Base-by-base conservation (phyloP, 1,139 yeast genomes). In the Nakaseomyces nivariensis region DNA sequence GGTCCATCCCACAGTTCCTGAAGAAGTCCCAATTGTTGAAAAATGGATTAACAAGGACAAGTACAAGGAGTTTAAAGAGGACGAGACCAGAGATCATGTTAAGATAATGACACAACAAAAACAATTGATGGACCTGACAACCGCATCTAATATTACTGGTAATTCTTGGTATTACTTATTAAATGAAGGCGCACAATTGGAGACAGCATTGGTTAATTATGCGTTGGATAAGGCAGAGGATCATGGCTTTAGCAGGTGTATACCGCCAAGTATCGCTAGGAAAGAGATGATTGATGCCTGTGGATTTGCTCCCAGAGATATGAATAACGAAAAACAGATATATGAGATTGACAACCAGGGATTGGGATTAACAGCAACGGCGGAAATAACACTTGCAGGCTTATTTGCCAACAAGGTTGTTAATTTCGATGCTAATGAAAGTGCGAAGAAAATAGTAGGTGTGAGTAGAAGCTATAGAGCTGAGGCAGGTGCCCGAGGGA, bases 401-500 rank as follows among this genome's bases (percentile, higher is more conserved):
- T 70, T 84, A 54, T 79, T 78, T 9, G 63, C 71, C 26, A 72
- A 79, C 54, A 67, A 64, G 45, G 63, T 67, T 0, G 64, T 78
- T 43, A 56, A 62, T 24, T 60, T 70, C 11, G 58, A 61, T 4
- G 40, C 51, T 5, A 37, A 45, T 11, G 43, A 45, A 1, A 53
- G 72, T 65, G 55, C 63, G 57, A 37, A 67, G 68, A 79, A 77
- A 58, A 75, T 78, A 46, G 95, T 82, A 9, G 99, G 97, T 0
- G 75, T 88, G 1, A 85, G 95, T 46, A 74, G 97, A 57, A 81
- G 96, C 54, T 94, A 82, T 63, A 75, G 99, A 55, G 96, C 97
- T 0, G 99, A 94, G 65, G 98, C 98, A 0, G 98, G 98, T 1
- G 94, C 98, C 1, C 77, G 96, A 52, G 99, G 99, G 1, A 79